phyloP scores from a whole-genome alignment of 2,329 filamentous ascomycete species.

The Tolypocladium tundrense region DNA sequence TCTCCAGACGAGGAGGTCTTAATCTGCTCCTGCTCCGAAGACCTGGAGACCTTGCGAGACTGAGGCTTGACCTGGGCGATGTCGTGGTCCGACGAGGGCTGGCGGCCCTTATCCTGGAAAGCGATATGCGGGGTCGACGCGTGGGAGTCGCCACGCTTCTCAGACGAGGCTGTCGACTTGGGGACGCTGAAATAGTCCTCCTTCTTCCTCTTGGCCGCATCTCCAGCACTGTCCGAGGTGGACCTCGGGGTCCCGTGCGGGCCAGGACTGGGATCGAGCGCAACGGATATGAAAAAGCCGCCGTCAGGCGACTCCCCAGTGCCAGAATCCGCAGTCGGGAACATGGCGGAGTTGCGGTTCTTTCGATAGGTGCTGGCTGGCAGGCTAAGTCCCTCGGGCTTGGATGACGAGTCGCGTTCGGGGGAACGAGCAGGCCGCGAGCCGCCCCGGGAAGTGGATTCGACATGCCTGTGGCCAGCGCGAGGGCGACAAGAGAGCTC shows the following conservation, averaged over 20 bases:
- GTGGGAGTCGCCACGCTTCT: conserved; percentile 38
- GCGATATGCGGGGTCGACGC: conserved; percentile 76
- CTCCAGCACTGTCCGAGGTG: conserved; percentile 34
- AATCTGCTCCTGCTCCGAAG: conserved; percentile 12
- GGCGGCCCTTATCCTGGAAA: conserved; percentile 72
- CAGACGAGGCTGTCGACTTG: conserved; percentile 28
- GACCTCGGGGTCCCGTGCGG: conserved; percentile 45
- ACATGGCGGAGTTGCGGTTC: conserved; percentile 62
- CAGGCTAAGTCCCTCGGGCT: conserved; percentile 52
- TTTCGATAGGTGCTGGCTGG: conserved; percentile 70
- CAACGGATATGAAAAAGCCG: conserved; percentile 65
- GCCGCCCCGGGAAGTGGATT: conserved; percentile 45
- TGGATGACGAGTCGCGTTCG: conserved; percentile 35
- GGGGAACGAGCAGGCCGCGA: conserved; percentile 44
- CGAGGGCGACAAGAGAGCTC: conserved; percentile 58
- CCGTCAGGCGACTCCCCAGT: conserved; percentile 48
- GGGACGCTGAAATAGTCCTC: conserved; percentile 49
- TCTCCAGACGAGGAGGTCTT: conserved; percentile 23
- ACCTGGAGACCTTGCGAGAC: conserved; percentile 38
- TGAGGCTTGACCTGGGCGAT: conserved; percentile 41
- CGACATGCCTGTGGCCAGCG: conserved; percentile 37
- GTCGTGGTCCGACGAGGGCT: conserved; percentile 46
- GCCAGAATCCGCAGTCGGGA: conserved; percentile 36
- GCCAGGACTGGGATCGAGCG: conserved; percentile 58
- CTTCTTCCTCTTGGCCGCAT: conserved; percentile 37